phyloP scores from a whole-genome alignment of 768 basidiomycete species.

The Calocybe cyanea region DNA sequence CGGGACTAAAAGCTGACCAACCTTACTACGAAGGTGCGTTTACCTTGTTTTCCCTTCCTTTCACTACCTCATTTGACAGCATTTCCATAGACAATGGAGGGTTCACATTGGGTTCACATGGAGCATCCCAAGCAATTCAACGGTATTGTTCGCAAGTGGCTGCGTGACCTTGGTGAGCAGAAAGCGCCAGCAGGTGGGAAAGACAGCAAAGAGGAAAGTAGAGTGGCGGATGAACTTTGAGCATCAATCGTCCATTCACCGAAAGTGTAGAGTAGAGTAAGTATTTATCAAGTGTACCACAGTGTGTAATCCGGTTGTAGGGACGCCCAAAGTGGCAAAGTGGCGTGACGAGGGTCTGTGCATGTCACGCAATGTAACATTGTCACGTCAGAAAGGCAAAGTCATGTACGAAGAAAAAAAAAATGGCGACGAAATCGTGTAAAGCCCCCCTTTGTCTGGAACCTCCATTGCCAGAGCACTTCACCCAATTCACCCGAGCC shows the following conservation, averaged over 20 bases:
- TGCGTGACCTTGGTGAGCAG: slow-evolving; percentile 22
- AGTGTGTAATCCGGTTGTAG: no score
- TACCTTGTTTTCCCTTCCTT: neutral
- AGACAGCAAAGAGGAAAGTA: neutral
- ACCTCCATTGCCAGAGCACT: slow-evolving; percentile 9
- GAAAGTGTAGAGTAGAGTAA: no score
- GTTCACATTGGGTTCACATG: slow-evolving; percentile 67
- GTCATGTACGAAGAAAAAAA: slow-evolving; percentile 4
- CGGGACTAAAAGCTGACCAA: slow-evolving; percentile 25
- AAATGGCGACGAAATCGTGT: slow-evolving; percentile 7
- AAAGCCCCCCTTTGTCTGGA: slow-evolving; percentile 10
- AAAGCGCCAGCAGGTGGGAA: neutral
- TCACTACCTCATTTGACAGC: neutral
- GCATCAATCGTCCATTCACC: no score
- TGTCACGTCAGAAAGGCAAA: slow-evolving; percentile 7
- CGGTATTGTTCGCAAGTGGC: slow-evolving; percentile 46
- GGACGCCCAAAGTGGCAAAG: no score
- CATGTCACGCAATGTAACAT: slow-evolving; percentile 12
- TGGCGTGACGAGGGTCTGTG: slow-evolving; percentile 13
- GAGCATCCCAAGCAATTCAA: slow-evolving; percentile 57
- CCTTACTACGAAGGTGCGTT: slow-evolving; percentile 54
- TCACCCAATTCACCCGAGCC: neutral
- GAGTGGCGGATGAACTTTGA: neutral
- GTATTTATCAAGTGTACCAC: no score
- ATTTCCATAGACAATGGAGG: slow-evolving; percentile 39